Conservation (phyloP, 2,329 filamentous ascomycete species). For the Drechslerella coelobrocha region DNA sequence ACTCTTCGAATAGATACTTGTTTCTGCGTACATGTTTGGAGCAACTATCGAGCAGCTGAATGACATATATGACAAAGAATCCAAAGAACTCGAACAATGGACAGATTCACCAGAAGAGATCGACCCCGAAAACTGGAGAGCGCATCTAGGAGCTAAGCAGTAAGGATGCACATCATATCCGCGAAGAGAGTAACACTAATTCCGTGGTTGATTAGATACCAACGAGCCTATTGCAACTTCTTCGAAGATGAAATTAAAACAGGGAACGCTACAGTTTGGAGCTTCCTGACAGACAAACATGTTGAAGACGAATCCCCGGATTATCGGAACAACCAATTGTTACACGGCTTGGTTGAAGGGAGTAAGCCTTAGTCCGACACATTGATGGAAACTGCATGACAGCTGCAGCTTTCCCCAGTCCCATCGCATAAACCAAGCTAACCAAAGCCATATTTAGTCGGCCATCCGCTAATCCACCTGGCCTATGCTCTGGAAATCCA, state of each 20-base stretch:
- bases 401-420: background rate
- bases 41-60: slow-evolving; percentile 76
- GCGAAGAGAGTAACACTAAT: background rate
- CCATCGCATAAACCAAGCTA: slow-evolving; percentile 12
- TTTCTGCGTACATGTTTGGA: slow-evolving; percentile 84
- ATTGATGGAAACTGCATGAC: background rate
- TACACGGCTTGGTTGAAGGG: slow-evolving; percentile 79
- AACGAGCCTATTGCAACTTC: slow-evolving; percentile 90
- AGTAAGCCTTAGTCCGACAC: slow-evolving; percentile 64
- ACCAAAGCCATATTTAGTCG: slow-evolving; percentile 13
- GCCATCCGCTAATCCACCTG: slow-evolving; percentile 21
- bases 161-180: slow-evolving; percentile 56
- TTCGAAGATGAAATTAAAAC: slow-evolving; percentile 88
- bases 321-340: slow-evolving; percentile 60
- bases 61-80: slow-evolving; percentile 78
- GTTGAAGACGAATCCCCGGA: slow-evolving; percentile 62
- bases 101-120: slow-evolving; percentile 83
- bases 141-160: slow-evolving; percentile 77
- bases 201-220: slow-evolving; percentile 64
- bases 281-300: slow-evolving; percentile 77
- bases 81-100: slow-evolving; percentile 77
- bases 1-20: slow-evolving; percentile 66
- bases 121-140: slow-evolving; percentile 81
- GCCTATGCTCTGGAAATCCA: slow-evolving; percentile 84
- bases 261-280: slow-evolving; percentile 75